Conservation (phyloP, 306 rosid species). For the Pyrus bretschneideri region DNA sequence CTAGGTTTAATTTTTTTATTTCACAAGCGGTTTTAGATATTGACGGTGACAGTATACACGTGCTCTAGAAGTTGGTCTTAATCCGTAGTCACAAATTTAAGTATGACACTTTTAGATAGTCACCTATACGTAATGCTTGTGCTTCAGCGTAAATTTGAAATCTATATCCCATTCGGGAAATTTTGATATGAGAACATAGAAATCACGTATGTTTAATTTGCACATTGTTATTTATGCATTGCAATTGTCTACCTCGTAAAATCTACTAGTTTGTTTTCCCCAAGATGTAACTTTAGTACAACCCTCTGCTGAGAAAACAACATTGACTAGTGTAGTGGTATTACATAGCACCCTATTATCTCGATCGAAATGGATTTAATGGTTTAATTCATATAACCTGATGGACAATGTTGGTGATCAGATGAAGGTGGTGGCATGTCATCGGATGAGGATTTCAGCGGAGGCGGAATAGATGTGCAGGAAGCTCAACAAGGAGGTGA, state of each 20-base stretch:
- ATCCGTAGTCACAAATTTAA: no score
- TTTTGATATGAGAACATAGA: neutral
- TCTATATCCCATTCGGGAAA: neutral
- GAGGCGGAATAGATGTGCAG: slow-evolving; percentile 58
- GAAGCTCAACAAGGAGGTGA: slow-evolving; percentile 48
- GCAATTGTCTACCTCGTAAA: neutral
- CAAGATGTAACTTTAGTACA: no score
- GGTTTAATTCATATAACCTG: neutral
- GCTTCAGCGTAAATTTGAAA: neutral
- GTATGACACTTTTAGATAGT: no score
- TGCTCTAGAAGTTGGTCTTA: no score
- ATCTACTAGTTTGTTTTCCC: no score
- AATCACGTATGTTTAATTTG: neutral
- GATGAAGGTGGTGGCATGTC: slow-evolving; percentile 70
- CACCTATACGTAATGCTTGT: neutral
- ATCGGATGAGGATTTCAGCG: slow-evolving; percentile 69
- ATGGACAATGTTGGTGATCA: neutral
- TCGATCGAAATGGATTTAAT: neutral
- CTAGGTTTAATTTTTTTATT: neutral
- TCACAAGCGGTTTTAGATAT: neutral
- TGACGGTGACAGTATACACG: neutral
- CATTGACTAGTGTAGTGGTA: neutral
- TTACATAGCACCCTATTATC: neutral
- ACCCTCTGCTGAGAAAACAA: neutral
- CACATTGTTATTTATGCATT: neutral